phyloP scores from a whole-genome alignment of 352 stramenopile genomes.

The Pythium rhizo-oryzae region DNA sequence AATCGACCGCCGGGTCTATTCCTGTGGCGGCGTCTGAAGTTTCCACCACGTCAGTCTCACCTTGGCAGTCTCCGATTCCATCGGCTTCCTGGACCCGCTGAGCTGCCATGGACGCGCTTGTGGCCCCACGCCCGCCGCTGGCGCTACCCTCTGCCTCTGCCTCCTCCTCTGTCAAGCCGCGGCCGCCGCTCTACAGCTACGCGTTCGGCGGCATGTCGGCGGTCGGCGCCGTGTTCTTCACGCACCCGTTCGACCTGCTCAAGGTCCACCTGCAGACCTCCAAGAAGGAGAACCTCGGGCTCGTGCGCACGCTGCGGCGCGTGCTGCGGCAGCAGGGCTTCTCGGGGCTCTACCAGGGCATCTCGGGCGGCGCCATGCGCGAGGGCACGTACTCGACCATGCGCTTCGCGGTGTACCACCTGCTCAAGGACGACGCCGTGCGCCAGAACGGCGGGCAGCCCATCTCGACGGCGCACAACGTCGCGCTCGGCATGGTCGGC shows the following conservation, averaged over 20 bases:
- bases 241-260: conserved; percentile 82
- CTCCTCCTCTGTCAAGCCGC: conserved; percentile 8
- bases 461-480: conserved; percentile 73
- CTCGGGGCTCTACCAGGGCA: conserved; percentile 77
- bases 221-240: conserved; percentile 87
- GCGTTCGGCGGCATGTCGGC: conserved; percentile 73
- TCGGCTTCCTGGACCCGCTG: neutral
- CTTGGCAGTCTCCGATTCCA: neutral
- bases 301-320: conserved; percentile 49
- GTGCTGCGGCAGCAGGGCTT: conserved; percentile 72
- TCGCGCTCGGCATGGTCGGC: conserved; percentile 67
- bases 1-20: conserved; percentile 11
- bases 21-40: neutral
- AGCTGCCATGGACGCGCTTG: conserved; percentile 15
- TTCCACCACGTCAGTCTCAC: neutral
- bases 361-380: conserved; percentile 76
- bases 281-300: conserved; percentile 67
- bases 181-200: conserved; percentile 67
- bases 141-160: conserved; percentile 10
- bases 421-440: conserved; percentile 79
- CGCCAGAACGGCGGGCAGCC: conserved; percentile 61
- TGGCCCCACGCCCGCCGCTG: conserved; percentile 10
- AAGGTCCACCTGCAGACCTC: conserved; percentile 86
- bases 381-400: conserved; percentile 87
- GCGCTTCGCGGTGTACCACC: conserved; percentile 84